Evolutionary conservation across 495 filamentous ascomycete species (phyloP).

Genomic region (Penicillium nucicola): DNA sequence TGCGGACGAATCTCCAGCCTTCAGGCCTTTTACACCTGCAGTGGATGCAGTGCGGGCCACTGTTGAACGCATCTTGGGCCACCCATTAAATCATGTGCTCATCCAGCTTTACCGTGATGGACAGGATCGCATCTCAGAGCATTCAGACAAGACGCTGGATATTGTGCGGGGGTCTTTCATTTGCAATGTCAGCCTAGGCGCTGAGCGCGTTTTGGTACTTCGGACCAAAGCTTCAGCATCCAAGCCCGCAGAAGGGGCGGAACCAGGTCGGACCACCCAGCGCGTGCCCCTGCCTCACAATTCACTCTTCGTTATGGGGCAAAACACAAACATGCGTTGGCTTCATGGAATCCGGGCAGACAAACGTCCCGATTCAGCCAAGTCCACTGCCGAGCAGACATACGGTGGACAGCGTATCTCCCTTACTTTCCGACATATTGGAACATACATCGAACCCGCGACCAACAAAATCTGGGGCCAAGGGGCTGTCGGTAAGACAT

Average conservation of each 20-base stretch:
- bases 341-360: constrained; percentile 87
- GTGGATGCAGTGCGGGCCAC: constrained; percentile 64
- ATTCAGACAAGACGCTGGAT: constrained; percentile 95
- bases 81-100: constrained; percentile 86
- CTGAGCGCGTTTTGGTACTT: constrained; percentile 85
- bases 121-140: constrained; percentile 93
- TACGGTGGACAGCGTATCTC: constrained; percentile 78
- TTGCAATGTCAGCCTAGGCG: constrained; percentile 89
- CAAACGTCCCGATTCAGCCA: constrained; percentile 64
- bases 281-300: constrained; percentile 81
- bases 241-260: constrained; percentile 11
- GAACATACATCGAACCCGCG: constrained; percentile 68
- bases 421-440: constrained; percentile 88
- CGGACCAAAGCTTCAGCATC: constrained; percentile 67
- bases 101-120: constrained; percentile 92
- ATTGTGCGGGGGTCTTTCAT: constrained; percentile 78
- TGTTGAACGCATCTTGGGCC: constrained; percentile 68
- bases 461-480: constrained; percentile 82
- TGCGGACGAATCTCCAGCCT: constrained; percentile 79
- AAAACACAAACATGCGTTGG: constrained; percentile 80
- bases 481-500: constrained; percentile 70
- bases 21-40: constrained; percentile 69
- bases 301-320: constrained; percentile 79
- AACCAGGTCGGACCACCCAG: constrained; percentile 49
- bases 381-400: constrained; percentile 66